Evolutionary conservation across 257 asterid species (phyloP), one percentile per base, ranked within the genome.

Genomic region (Nicotiana paniculata): DNA sequence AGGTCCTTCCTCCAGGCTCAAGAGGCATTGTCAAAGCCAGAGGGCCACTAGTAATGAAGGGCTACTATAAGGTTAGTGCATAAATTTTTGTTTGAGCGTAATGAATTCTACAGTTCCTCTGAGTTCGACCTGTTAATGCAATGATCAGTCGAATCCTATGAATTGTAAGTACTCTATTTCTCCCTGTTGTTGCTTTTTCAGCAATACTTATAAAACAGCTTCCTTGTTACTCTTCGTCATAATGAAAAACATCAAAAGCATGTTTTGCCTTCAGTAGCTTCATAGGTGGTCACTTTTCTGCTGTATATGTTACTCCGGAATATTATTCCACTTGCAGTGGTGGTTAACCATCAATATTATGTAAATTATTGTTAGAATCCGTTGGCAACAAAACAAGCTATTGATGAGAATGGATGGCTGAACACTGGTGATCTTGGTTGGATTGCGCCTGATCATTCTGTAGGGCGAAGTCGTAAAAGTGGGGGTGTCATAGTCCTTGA

Each of bases 11-110:
- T 30, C 15, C 84, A 17, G 97, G 98, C 82, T 90, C 90, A 3
- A 93, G 88, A 84, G 99, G 99, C 87, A 89, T 92, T 35, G 90
- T 96, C 86, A 91, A 96, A 91, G 93, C 82, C 85, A 90, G 90
- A 88, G 99, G 99, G 17, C 98, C 97, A 67, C 97, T 85, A 89
- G 90, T 96, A 81, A 96, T 96, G 98, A 91, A 89, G 82, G 98
- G 98, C 72, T 95, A 95, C 82, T 95, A 91, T 88, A 93, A 93
- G 97, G 98, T 95, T 82, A 10, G 24, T 16, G 35, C 48, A 43
- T 51, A 5, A 3, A 3, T 26, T 48, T 70, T 74, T 74, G 35
- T 0, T 46, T 74, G 63, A 58, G 26, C 4, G 4, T 58, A 75
- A 51, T 51, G 79, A 75, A 39, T 51, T 51, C 28, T 75, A 3